These are phyloP conservation scores for Abortiporus biennis DNA, from an alignment of 1,284 basidiomycete genomes.

Conservation along the genomic window DNA sequence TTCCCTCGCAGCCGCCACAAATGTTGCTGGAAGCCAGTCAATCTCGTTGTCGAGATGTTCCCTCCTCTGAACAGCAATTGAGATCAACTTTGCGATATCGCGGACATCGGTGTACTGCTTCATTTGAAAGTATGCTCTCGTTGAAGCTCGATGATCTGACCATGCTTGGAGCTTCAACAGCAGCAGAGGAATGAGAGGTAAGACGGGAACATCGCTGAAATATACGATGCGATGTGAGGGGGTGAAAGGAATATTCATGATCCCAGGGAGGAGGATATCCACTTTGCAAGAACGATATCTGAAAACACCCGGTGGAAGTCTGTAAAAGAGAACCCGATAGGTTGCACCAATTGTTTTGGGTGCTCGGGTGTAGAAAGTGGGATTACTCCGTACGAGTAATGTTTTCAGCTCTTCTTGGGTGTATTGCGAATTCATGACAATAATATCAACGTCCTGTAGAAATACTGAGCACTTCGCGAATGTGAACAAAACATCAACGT, in stretches of 20 bases:
- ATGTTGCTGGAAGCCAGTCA: conserved; percentile 10
- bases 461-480: neutral
- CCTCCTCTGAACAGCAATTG: conserved; percentile 20
- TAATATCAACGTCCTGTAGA: conserved; percentile 45
- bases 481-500: neutral
- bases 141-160: conserved; percentile 36
- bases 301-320: conserved; percentile 15
- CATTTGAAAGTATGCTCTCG: conserved; percentile 23
- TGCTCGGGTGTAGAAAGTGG: conserved; percentile 33
- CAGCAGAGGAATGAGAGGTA: conserved; percentile 39
- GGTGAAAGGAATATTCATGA: conserved; percentile 37
- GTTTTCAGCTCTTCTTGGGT: conserved; percentile 36
- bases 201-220: conserved; percentile 29
- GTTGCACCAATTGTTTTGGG: conserved; percentile 33
- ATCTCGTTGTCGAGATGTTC: neutral
- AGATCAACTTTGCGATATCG: conserved; percentile 37
- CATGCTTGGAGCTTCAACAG: conserved; percentile 47
- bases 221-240: conserved; percentile 22
- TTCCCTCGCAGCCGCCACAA: conserved; percentile 5
- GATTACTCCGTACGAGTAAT: conserved; percentile 26
- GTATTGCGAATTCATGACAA: conserved; percentile 31
- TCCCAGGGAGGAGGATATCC: conserved; percentile 42
- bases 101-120: conserved; percentile 37
- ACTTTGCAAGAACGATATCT: conserved; percentile 44
- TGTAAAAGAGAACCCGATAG: conserved; percentile 41